Evolutionary conservation across 805 yeast genomes (phyloP), one percentile per base, ranked within the genome.

Genomic region (Candida silvicultrix): DNA sequence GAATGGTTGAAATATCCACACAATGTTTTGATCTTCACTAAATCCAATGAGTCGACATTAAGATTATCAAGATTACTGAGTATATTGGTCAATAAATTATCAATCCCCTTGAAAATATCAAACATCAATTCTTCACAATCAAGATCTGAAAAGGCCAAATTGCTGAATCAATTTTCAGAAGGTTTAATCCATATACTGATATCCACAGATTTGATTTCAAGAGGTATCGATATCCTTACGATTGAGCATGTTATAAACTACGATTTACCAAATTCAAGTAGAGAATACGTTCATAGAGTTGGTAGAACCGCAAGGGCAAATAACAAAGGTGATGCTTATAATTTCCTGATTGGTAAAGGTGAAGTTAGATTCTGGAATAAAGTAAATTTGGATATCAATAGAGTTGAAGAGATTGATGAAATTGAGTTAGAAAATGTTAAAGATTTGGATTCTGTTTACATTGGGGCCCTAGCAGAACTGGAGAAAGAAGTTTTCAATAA

Each of bases 301-400:
- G 99, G 99, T 37, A 82, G 99, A 70, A 90, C 98, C 0, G 97
- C 98, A 2, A 80, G 99, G 67, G 99, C 99, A 2, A 83, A 85
- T 43, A 77, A 81, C 32, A 44, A 53, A 0, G 99, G 99, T 60
- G 67, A 69, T 34, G 96, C 96, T 0, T 77, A 81, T 60, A 85
- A 80, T 41, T 62, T 92, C 22, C 71, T 82, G n/a, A 72, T 80
- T 48, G 95, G 96, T 25, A 79, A 78, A 45, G 90, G 89, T 44
- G 98, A 94, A 56, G 72, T 69, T 43, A 80, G 74, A 53, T 74
- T 64, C 53, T 85, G 87, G 84, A 73, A 74, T 49, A 69, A 70
- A 43, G 73, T 65, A 45, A 74, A 75, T 34, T 66, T 67, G 40
- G 80, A 75, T 38, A 74, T 85, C 36, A 78, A 78, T 45, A 70